Percentiles rank a stretch among this genome's conserved stretches.
Conservation (phyloP, 202 grass and related monocot species). For the Setaria italica region DNA sequence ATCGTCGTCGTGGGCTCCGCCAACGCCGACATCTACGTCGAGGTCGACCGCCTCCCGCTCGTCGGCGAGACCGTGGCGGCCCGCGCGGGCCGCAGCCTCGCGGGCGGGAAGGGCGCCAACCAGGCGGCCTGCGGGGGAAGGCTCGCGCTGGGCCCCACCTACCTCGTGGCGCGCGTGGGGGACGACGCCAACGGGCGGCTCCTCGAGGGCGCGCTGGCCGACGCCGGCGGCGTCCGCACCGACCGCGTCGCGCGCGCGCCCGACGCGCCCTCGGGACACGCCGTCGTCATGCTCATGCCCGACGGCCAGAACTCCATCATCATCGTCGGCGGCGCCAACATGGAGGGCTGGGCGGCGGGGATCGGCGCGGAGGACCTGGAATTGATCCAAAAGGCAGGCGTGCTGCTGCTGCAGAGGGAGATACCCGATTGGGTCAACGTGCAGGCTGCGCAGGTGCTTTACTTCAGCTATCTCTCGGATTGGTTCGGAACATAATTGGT, state of each 20-base stretch:
- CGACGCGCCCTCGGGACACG: constrained; percentile 74
- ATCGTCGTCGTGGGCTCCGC: constrained; percentile 93
- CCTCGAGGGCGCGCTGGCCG: constrained; percentile 74
- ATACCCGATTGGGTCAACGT: constrained; percentile 95
- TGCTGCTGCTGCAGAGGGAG: constrained; percentile 87
- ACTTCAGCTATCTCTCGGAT: constrained; percentile 24
- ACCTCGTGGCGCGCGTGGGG: constrained; percentile 83
- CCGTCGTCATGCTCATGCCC: constrained; percentile 94
- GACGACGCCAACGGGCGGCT: constrained; percentile 85
- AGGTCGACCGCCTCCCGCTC: constrained; percentile 83
- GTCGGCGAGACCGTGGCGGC: constrained; percentile 83
- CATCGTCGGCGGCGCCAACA: constrained; percentile 94
- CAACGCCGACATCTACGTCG: constrained; percentile 98
- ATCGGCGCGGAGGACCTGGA: constrained; percentile 66
- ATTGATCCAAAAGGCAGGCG: constrained; percentile 67
- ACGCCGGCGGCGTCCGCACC: constrained; percentile 65
- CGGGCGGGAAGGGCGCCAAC: constrained; percentile 91
- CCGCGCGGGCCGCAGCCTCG: constrained; percentile 60
- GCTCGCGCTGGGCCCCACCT: constrained; percentile 64
- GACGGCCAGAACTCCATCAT: constrained; percentile 97
- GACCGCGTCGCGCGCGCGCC: constrained; percentile 62
- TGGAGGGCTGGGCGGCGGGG: constrained; percentile 78
- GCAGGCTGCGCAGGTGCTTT: constrained; percentile 78
- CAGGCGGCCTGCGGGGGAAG: constrained; percentile 92
- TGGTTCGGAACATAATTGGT: not conserved